These are phyloP conservation scores for Cyclocybe aegerita DNA, from an alignment of 768 basidiomycete species.

Conservation along the genomic window DNA sequence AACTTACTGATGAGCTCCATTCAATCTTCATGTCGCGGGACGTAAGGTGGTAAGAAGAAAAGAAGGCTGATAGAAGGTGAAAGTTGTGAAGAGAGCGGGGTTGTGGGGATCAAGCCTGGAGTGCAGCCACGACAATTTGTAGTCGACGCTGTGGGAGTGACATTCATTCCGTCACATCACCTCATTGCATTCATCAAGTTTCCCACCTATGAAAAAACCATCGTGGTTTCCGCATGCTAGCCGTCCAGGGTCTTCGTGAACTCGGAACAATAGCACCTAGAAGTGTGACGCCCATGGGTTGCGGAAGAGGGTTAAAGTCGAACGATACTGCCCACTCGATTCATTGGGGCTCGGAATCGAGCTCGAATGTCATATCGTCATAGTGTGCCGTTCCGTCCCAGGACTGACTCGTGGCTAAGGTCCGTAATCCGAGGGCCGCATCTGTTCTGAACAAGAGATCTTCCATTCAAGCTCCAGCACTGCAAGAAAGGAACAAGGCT, in stretches of 20 bases:
- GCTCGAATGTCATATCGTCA: too few species aligned
- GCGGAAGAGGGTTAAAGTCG: too few species aligned
- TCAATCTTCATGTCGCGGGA: conserved; percentile 46
- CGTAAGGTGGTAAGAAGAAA: conserved; percentile 4
- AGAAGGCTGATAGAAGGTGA: conserved; percentile 1
- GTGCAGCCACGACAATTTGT: conserved; percentile 8
- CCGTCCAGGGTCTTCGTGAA: conserved; percentile 4
- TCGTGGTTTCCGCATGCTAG: conserved; percentile 5
- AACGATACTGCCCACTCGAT: too few species aligned
- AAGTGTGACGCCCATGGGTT: background rate
- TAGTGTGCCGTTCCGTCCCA: too few species aligned
- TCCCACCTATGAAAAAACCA: conserved; percentile 1
- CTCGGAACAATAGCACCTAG: conserved; percentile 9
- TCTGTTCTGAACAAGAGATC: too few species aligned
- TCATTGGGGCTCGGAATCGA: too few species aligned
- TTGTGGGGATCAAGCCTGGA: conserved; percentile 16
- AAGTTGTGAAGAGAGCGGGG: conserved; percentile 11
- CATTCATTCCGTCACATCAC: conserved; percentile 17
- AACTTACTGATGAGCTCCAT: conserved; percentile 44
- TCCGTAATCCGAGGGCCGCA: too few species aligned
- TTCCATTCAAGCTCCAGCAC: too few species aligned
- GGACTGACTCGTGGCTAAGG: too few species aligned
- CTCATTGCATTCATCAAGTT: conserved; percentile 18
- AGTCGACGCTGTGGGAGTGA: conserved; percentile 5
- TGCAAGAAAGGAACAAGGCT: too few species aligned